phyloP scores from a whole-genome alignment of 495 filamentous ascomycete species.

The Talaromyces thailandensis region DNA sequence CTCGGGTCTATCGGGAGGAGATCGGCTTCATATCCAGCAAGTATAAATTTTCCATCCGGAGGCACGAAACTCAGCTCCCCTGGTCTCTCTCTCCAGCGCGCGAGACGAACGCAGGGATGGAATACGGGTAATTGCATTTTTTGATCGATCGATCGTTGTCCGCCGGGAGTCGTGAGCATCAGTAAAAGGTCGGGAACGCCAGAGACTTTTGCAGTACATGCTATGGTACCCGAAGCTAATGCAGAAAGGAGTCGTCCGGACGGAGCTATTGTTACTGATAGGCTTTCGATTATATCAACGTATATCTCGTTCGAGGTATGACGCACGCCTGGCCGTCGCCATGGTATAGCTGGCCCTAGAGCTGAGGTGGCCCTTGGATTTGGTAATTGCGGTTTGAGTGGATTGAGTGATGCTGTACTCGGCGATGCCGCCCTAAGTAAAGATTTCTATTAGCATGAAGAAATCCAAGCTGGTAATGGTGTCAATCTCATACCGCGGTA shows the following conservation, averaged over 20 bases:
- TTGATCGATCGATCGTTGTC: slow-evolving; percentile 59
- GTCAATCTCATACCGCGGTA: slow-evolving; percentile 55
- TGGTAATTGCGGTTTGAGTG: slow-evolving; percentile 37
- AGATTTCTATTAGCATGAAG: neutral
- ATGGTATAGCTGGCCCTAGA: slow-evolving; percentile 58
- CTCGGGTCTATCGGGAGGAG: slow-evolving; percentile 56
- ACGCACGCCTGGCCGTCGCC: slow-evolving; percentile 84
- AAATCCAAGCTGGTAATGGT: neutral
- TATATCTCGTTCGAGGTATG: slow-evolving; percentile 98
- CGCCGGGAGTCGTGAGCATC: slow-evolving; percentile 67
- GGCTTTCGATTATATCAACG: slow-evolving; percentile 87
- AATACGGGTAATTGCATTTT: slow-evolving; percentile 88
- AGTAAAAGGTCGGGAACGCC: slow-evolving; percentile 85
- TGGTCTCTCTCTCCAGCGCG: slow-evolving; percentile 74
- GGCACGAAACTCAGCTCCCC: slow-evolving; percentile 92
- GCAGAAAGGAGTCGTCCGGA: slow-evolving; percentile 82
- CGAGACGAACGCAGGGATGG: slow-evolving; percentile 86
- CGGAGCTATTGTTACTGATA: slow-evolving; percentile 79
- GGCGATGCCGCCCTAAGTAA: slow-evolving; percentile 26
- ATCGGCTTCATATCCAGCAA: slow-evolving; percentile 92
- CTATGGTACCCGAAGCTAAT: slow-evolving; percentile 84
- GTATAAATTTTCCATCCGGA: slow-evolving; percentile 88
- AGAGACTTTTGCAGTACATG: slow-evolving; percentile 89
- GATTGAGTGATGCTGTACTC: slow-evolving; percentile 29
- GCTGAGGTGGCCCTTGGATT: slow-evolving; percentile 20